Conservation (phyloP, 768 basidiomycete genomes). For the Tylopilus sp. region DNA sequence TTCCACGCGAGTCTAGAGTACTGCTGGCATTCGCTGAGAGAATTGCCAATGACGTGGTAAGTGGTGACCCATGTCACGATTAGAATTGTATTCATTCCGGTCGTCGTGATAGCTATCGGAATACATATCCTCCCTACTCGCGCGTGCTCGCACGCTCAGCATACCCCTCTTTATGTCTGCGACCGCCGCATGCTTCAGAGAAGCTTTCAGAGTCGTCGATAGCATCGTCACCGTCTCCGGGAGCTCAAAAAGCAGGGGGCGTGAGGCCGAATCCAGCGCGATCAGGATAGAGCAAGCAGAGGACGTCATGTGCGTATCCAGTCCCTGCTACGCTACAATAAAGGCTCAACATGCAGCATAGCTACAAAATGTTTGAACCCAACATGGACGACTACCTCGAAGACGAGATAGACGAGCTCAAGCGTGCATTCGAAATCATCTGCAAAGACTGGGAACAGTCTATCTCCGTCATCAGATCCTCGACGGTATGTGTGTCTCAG, state of each 20-base stretch:
- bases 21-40: constrained; percentile 81
- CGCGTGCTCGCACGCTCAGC: constrained; percentile 71
- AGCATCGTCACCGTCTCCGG: constrained; percentile 57
- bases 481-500: constrained; percentile 33
- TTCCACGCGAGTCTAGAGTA: constrained; percentile 77
- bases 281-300: constrained; percentile 59
- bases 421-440: constrained; percentile 66
- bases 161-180: constrained; percentile 75
- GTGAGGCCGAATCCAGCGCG: constrained; percentile 7
- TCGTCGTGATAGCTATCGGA: constrained; percentile 63
- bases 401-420: constrained; percentile 85
- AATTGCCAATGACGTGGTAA: constrained; percentile 78
- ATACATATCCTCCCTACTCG: constrained; percentile 76
- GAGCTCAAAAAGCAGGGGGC: constrained; percentile 1
- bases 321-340: constrained; percentile 1
- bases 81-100: neutral
- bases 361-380: constrained; percentile 91
- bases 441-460: constrained; percentile 80
- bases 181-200: constrained; percentile 84
- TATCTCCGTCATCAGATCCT: constrained; percentile 10
- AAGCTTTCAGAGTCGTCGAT: constrained; percentile 85
- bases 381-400: constrained; percentile 98
- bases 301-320: constrained; percentile 70
- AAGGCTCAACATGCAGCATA: constrained; percentile 29
- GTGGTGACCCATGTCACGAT: constrained; percentile 26